A percentile compares a stretch with the other conserved stretches of the same genome.
Conservation (phyloP, 1,139 yeast species). For the Taphrina pruni region DNA sequence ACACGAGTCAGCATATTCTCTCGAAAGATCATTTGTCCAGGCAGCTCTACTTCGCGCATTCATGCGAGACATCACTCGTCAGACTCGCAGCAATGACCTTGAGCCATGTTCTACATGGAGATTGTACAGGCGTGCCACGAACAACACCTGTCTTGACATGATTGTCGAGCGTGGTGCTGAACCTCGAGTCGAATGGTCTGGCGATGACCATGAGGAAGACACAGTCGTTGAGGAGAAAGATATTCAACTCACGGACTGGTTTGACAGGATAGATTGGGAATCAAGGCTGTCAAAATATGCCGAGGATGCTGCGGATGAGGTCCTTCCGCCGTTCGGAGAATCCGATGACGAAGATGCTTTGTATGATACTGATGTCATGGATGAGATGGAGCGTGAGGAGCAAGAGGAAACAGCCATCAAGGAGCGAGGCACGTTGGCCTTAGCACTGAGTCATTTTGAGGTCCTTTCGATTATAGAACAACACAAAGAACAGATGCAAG, state of each 20-base stretch:
- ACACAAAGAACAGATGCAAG: slow-evolving; percentile 14
- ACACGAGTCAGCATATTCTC: not conserved
- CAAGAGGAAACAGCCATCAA: not conserved
- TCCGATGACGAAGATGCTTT: slow-evolving; percentile 3
- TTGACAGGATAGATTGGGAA: slow-evolving; percentile 20
- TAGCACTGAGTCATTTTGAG: not conserved
- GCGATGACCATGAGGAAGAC: not conserved
- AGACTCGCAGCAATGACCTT: not conserved
- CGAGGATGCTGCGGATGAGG: not conserved
- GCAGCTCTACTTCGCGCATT: not conserved
- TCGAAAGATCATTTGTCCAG: slow-evolving; percentile 1
- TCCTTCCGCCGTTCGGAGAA: slow-evolving; percentile 16
- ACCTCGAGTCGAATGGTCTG: not conserved
- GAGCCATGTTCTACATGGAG: not conserved
- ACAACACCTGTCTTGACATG: not conserved
- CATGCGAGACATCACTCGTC: not conserved
- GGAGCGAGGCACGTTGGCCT: not conserved
- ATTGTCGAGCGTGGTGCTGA: not conserved
- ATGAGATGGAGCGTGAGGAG: slow-evolving; percentile 10
- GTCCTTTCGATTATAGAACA: slow-evolving; percentile 5
- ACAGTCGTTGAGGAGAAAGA: not conserved
- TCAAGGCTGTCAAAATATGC: not conserved
- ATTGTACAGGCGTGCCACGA: not conserved
- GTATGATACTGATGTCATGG: slow-evolving; percentile 5
- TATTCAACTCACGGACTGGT: slow-evolving; percentile 9